Percentiles rank a stretch among this genome's conserved stretches.
phyloP scores from a whole-genome alignment of 495 filamentous ascomycete species.

The Tuber microsphaerosporum region DNA sequence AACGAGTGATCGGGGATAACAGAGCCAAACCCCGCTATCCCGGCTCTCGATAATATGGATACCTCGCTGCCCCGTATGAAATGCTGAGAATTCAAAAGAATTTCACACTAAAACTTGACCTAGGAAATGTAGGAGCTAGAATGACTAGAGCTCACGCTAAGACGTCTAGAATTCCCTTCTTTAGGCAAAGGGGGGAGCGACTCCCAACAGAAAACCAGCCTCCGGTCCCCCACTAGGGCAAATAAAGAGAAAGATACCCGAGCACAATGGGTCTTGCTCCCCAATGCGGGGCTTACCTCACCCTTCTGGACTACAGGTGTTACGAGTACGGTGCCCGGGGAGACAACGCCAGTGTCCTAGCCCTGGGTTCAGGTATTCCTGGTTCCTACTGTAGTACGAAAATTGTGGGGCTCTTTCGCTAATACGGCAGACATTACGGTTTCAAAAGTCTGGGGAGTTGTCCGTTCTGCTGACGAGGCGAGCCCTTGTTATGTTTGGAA shows the following conservation, averaged over 20 bases:
- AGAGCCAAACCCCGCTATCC: no score
- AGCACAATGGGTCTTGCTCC: not conserved
- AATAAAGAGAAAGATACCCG: no score
- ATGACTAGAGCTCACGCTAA: not conserved
- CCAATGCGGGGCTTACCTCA: no score
- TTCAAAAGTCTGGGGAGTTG: constrained; percentile 1
- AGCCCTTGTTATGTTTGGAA: not conserved
- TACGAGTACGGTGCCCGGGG: no score
- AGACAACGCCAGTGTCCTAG: not conserved
- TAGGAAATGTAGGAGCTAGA: not conserved
- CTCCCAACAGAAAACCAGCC: not conserved
- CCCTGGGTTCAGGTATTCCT: not conserved
- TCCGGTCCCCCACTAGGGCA: no score
- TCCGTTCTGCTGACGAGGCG: not conserved
- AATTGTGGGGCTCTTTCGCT: not conserved
- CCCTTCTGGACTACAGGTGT: no score
- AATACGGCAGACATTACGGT: not conserved
- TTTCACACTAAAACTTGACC: no score
- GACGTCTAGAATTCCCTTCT: not conserved
- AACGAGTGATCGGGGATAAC: no score
- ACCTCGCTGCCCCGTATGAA: no score
- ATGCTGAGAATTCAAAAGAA: no score
- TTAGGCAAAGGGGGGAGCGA: no score
- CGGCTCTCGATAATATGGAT: no score
- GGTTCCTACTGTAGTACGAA: not conserved